These are phyloP conservation scores for Moesziomyces antarcticus DNA, from an alignment of 1,284 basidiomycete genomes.

Conservation along the genomic window DNA sequence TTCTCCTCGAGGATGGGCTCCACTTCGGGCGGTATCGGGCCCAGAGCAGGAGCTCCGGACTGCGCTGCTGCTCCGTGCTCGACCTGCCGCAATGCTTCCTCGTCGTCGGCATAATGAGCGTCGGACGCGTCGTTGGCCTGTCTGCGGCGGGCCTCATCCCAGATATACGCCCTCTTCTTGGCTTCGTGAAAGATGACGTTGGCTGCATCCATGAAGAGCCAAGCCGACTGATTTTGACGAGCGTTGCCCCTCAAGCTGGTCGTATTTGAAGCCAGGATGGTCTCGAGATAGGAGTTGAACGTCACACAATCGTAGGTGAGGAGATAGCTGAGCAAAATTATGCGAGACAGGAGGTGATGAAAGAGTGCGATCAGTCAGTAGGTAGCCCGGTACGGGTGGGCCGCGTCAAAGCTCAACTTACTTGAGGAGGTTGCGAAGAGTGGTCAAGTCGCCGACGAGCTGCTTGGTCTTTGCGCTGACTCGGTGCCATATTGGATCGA, in stretches of 20 bases:
- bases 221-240: conserved; percentile 76
- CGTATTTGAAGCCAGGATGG: conserved; percentile 80
- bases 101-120: conserved; percentile 55
- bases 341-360: background rate
- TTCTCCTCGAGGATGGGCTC: conserved; percentile 90
- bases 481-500: conserved; percentile 96
- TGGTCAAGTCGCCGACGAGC: conserved; percentile 87
- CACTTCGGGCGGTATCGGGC: conserved; percentile 75
- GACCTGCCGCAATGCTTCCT: conserved; percentile 63
- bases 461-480: conserved; percentile 91
- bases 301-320: conserved; percentile 90
- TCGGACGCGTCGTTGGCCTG: conserved; percentile 1
- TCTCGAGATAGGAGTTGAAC: conserved; percentile 92
- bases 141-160: conserved; percentile 67
- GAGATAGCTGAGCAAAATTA: conserved; percentile 75
- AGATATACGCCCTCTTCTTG: conserved; percentile 79
- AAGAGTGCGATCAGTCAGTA: background rate
- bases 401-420: conserved; percentile 69
- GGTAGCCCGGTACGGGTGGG: background rate
- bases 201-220: conserved; percentile 90
- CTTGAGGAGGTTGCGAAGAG: conserved; percentile 84
- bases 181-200: conserved; percentile 87
- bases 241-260: conserved; percentile 64
- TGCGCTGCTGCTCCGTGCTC: conserved; percentile 5
- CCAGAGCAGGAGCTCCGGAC: background rate